These are phyloP conservation scores for Tricholoma flavovirens DNA, from an alignment of 768 basidiomycete species.

Conservation along the genomic window DNA sequence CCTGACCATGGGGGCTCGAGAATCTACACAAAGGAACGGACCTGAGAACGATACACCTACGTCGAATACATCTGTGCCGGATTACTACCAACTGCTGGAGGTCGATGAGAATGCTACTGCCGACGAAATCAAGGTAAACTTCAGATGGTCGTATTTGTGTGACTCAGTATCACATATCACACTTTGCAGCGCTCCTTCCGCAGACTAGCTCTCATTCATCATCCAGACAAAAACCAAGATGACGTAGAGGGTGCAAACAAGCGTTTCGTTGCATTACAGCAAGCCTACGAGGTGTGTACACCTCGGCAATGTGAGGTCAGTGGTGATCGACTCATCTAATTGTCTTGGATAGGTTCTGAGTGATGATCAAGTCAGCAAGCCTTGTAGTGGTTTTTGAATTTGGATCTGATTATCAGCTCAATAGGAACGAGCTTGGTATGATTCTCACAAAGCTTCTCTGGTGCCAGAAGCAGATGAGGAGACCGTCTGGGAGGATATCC, in stretches of 20 bases:
- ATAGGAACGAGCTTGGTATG: conserved; percentile 98
- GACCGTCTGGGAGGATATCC: conserved; percentile 80
- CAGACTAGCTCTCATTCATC: conserved; percentile 75
- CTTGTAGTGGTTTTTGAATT: not conserved
- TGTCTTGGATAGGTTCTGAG: conserved; percentile 62
- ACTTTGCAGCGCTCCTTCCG: conserved; percentile 68
- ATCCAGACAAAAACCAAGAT: conserved; percentile 83
- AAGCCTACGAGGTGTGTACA: conserved; percentile 83
- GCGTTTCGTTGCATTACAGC: conserved; percentile 83
- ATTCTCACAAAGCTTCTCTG: conserved; percentile 80
- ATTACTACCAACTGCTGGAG: conserved; percentile 81
- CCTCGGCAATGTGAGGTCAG: not conserved
- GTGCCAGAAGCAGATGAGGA: conserved; percentile 79
- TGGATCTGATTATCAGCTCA: conserved; percentile 25
- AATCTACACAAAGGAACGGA: conserved; percentile 44
- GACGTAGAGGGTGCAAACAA: conserved; percentile 83
- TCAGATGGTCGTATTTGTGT: no score
- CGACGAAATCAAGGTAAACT: conserved; percentile 80
- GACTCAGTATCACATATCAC: not conserved
- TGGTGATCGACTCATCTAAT: conserved; percentile 1
- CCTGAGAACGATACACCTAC: conserved; percentile 10
- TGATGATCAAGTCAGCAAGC: conserved; percentile 78
- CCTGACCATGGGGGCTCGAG: conserved; percentile 58
- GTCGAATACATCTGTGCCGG: conserved; percentile 27
- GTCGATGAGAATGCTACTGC: conserved; percentile 76